Base-by-base conservation (phyloP, 2,329 filamentous ascomycete genomes). In the Fusarium citri region DNA sequence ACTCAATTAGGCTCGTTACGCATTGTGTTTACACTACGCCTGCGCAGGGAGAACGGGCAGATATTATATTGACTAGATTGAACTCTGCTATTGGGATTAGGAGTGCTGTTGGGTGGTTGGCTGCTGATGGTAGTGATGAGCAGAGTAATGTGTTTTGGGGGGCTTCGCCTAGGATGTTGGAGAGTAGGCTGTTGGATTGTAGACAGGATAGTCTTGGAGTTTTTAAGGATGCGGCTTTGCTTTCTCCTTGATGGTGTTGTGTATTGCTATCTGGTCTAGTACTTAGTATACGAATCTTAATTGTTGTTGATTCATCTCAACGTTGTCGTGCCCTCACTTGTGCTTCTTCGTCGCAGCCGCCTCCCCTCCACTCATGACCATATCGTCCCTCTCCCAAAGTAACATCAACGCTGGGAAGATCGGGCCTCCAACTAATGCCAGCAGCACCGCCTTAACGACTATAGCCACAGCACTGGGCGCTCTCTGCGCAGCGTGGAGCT, bases 1-100 rank as follows among this genome's bases (percentile, higher is more conserved):
- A 79, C 26, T 76, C 77, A 1, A 74, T 79, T 37, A 74, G 76
- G 31, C 66, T 79, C 34, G 71, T 79, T 34, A 69, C 74, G n/a
- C 71, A 72, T 20, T 79, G 77, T 57, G 66, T 71, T 10, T 78
- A 76, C 53, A 67, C 68, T 7, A 76, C 69, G 8, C 49, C 72
- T 1, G 65, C 61, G 3, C 78, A 79, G 43, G 41, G 57, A 8
- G 54, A 69, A 8, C 70, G 58, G 23, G 72, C 76, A 6, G 50
- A 41, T 20, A 55, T 57, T 9, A 73, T 77, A 15, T 56, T 79
- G 25, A 61, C 54, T 7, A 66, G 78, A 15, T 67, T 79, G 14
- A 74, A 79, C 31, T 68, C 63, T 1, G 64, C 63, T 2, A 77
- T 79, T 15, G 78, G 78, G 3, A 74, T 79, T 5, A 71, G 76